These are phyloP conservation scores for Vinca minor DNA, from an alignment of 257 asterid genomes.

Conservation along the genomic window DNA sequence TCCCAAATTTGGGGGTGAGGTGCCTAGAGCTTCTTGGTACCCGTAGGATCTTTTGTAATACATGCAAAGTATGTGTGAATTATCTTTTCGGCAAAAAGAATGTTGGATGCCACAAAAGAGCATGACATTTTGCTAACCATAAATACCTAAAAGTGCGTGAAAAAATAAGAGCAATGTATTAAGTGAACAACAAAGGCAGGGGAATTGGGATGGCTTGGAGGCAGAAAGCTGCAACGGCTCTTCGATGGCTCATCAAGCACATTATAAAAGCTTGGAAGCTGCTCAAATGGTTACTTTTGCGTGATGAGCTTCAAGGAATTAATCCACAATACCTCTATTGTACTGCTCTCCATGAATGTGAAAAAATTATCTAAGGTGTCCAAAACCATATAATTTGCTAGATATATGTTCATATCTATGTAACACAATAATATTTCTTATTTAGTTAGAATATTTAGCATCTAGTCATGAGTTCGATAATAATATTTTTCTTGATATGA, in stretches of 20 bases:
- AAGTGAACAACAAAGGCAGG: background rate
- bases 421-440: no score
- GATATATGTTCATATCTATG: no score
- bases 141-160: background rate
- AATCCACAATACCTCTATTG: conserved; percentile 1
- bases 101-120: background rate
- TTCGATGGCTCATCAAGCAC: conserved; percentile 7
- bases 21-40: background rate
- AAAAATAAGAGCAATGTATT: no score
- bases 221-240: background rate
- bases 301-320: conserved; percentile 20
- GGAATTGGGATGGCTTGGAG: conserved; percentile 9
- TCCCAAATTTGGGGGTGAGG: no score
- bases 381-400: no score
- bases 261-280: conserved; percentile 4
- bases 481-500: no score
- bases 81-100: background rate
- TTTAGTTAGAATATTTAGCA: no score
- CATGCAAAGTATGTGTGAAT: conserved; percentile 9
- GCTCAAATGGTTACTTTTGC: conserved; percentile 7
- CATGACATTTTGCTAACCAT: conserved; percentile 10
- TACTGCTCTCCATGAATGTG: no score
- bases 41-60: background rate
- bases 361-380: no score
- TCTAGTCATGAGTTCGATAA: no score